phyloP scores from a whole-genome alignment of 139 green algal genomes.

The Choricystis sp. region DNA sequence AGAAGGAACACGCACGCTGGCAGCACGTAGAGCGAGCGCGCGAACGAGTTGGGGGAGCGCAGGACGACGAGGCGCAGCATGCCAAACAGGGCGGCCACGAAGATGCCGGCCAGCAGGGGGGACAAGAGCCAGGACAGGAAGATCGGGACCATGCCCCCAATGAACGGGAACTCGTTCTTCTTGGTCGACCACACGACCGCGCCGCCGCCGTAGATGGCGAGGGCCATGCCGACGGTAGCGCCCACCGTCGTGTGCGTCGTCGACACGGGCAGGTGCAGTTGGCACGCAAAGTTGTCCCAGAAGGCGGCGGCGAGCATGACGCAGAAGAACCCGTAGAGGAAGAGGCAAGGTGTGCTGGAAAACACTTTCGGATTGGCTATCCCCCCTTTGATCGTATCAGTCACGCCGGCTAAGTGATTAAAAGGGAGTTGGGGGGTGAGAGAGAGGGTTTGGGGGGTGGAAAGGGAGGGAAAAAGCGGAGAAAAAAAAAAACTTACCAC shows the following conservation, averaged over 20 bases:
- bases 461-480: background rate
- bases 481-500: too few species aligned
- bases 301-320: constrained; percentile 26
- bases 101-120: constrained; percentile 16
- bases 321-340: constrained; percentile 51
- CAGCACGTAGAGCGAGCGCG: constrained; percentile 3
- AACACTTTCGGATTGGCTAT: constrained; percentile 23
- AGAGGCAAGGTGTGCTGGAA: constrained; percentile 20
- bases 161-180: constrained; percentile 20
- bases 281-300: constrained; percentile 33
- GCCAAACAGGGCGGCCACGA: constrained; percentile 1
- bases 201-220: constrained; percentile 6
- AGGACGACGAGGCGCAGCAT: constrained; percentile 1
- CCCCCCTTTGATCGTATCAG: constrained; percentile 23
- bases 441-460: background rate
- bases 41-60: constrained; percentile 6
- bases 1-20: constrained; percentile 14
- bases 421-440: too few species aligned
- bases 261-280: constrained; percentile 32
- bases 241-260: constrained; percentile 27
- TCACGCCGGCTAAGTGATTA: constrained; percentile 32
- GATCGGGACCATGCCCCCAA: constrained; percentile 21
- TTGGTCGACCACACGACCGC: constrained; percentile 5
- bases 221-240: constrained; percentile 16
- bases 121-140: constrained; percentile 40